These are phyloP conservation scores for Rhododendron mucronatum DNA, from an alignment of 148 eudicot species.

Conservation along the genomic window DNA sequence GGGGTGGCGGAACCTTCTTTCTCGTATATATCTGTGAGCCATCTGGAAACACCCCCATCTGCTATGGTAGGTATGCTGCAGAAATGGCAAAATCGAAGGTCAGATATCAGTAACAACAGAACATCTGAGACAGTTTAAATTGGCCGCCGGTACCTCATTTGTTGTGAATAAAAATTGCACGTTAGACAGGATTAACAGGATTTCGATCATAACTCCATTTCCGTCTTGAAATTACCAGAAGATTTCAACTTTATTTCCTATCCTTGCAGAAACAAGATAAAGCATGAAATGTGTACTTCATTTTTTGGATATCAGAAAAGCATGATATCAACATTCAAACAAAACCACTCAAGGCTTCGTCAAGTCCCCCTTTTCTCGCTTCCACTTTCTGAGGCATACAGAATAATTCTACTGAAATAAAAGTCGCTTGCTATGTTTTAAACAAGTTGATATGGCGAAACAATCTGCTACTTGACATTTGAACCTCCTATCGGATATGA, in stretches of 20 bases:
- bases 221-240: background rate
- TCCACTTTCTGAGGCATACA: background rate
- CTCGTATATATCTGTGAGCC: conserved; percentile 65
- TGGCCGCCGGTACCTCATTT: background rate
- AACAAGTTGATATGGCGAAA: background rate
- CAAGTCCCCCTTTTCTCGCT: background rate
- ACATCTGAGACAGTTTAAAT: background rate
- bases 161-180: background rate
- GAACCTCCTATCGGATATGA: background rate
- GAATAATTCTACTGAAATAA: background rate
- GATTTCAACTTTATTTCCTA: background rate
- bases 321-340: background rate
- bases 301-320: background rate
- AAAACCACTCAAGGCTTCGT: background rate
- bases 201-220: background rate
- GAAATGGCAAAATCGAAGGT: conserved; percentile 9
- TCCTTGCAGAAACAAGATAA: background rate
- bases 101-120: background rate
- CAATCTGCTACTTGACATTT: background rate
- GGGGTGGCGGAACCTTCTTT: conserved; percentile 46
- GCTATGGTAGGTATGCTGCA: conserved; percentile 71
- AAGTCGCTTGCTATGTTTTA: background rate
- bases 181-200: background rate
- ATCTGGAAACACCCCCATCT: conserved; percentile 44
- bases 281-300: background rate